Evolutionary conservation across 768 basidiomycete species (phyloP).

Genomic region (Naganishia vaughanmartiniae): DNA sequence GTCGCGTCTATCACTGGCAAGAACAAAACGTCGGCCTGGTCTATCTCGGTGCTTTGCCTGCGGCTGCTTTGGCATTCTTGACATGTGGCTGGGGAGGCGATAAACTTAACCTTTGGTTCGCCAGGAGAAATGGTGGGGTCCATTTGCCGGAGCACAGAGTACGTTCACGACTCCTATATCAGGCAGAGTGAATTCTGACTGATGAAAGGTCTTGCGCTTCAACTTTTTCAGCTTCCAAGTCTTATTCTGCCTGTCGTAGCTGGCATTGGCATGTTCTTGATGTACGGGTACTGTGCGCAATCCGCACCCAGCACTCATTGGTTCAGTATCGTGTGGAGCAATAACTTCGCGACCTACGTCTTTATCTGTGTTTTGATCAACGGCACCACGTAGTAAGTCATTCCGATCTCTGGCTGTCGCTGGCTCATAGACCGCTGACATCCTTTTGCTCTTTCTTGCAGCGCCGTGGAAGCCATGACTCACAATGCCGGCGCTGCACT

Average conservation of each 20-base stretch:
- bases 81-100: constrained; percentile 27
- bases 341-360: constrained; percentile 18
- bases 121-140: constrained; percentile 15
- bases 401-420: not conserved
- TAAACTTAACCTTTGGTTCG: constrained; percentile 28
- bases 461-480: constrained; percentile 25
- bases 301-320: constrained; percentile 9
- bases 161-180: not conserved
- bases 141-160: constrained; percentile 28
- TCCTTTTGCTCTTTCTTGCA: not conserved
- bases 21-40: constrained; percentile 16
- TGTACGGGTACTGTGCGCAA: constrained; percentile 24
- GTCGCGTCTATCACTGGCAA: constrained; percentile 1
- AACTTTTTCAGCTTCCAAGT: not conserved
- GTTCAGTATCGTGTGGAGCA: constrained; percentile 27
- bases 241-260: constrained; percentile 19
- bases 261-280: constrained; percentile 17
- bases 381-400: constrained; percentile 25
- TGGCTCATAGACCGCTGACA: not conserved
- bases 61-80: constrained; percentile 4
- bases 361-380: constrained; percentile 20
- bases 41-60: constrained; percentile 27
- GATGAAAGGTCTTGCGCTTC: not conserved
- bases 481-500: constrained; percentile 28
- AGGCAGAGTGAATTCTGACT: too few relatives aligned